Percentiles rank a stretch among this genome's conserved stretches.
Conservation (phyloP, 2,329 filamentous ascomycete genomes). For the Sordariomycetes sp. region DNA sequence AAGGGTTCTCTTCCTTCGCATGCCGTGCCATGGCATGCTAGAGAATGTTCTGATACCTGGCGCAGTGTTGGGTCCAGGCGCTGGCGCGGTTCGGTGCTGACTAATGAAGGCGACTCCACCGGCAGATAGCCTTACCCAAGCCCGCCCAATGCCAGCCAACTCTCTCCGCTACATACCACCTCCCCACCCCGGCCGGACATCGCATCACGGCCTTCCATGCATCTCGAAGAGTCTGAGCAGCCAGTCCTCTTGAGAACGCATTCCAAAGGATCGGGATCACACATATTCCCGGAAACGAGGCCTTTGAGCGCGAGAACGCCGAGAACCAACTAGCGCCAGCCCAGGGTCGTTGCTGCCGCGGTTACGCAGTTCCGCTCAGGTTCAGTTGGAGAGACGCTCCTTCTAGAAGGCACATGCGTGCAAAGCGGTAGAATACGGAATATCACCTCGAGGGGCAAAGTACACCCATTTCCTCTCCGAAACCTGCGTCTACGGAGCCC, state of each 20-base stretch:
- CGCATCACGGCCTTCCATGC: background rate
- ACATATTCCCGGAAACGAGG: background rate
- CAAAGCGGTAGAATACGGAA: background rate
- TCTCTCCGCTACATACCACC: constrained; percentile 20
- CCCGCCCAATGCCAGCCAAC: constrained; percentile 18
- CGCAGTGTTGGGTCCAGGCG: background rate
- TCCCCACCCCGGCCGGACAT: background rate
- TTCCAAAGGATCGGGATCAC: background rate
- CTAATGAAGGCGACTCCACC: constrained; percentile 10
- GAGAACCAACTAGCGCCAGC: background rate
- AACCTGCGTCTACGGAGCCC: background rate
- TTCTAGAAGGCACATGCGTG: background rate
- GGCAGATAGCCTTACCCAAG: constrained; percentile 12
- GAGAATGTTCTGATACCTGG: background rate
- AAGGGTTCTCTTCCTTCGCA: too few relatives aligned
- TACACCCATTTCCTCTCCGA: background rate
- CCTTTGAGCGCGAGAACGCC: background rate
- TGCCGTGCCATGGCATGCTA: background rate
- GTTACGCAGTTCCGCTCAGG: background rate
- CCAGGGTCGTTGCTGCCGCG: background rate
- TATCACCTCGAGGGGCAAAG: background rate
- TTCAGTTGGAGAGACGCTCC: background rate
- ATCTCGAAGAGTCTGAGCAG: background rate
- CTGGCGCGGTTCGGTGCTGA: constrained; percentile 1
- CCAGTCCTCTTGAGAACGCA: background rate